phyloP scores from a whole-genome alignment of 225 moss, liverwort and hornwort species.

The Physcomitrium patens region DNA sequence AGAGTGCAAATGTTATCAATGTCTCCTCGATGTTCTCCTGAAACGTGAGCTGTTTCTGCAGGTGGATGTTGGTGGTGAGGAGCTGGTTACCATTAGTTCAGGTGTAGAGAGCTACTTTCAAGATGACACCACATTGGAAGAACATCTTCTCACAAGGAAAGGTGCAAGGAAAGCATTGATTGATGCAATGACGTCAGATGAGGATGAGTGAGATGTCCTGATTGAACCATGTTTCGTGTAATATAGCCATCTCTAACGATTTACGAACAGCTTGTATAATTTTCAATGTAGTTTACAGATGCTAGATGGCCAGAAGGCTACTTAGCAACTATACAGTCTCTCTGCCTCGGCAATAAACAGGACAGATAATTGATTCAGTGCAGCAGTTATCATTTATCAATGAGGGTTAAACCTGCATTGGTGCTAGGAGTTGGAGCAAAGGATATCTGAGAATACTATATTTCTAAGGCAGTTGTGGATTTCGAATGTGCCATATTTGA shows the following conservation, averaged over 20 bases:
- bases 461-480: neutral
- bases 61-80: constrained; percentile 32
- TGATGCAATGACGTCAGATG: constrained; percentile 44
- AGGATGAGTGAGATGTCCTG: constrained; percentile 32
- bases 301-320: neutral
- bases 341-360: neutral
- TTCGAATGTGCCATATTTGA: no score
- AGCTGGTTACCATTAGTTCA: constrained; percentile 10
- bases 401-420: constrained; percentile 14
- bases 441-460: neutral
- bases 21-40: neutral
- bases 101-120: neutral
- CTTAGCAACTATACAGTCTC: neutral
- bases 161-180: constrained; percentile 36
- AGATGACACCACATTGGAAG: constrained; percentile 9
- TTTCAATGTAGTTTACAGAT: neutral
- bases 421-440: neutral
- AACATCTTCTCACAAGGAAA: constrained; percentile 12
- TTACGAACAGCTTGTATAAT: constrained; percentile 33
- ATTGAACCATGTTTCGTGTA: constrained; percentile 22
- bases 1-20: neutral
- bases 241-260: constrained; percentile 17
- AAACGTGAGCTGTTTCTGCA: constrained; percentile 19
- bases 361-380: neutral
- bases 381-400: neutral